phyloP scores from a whole-genome alignment of 169 alveolate genomes.

The Gregarina niphandrodes region DNA sequence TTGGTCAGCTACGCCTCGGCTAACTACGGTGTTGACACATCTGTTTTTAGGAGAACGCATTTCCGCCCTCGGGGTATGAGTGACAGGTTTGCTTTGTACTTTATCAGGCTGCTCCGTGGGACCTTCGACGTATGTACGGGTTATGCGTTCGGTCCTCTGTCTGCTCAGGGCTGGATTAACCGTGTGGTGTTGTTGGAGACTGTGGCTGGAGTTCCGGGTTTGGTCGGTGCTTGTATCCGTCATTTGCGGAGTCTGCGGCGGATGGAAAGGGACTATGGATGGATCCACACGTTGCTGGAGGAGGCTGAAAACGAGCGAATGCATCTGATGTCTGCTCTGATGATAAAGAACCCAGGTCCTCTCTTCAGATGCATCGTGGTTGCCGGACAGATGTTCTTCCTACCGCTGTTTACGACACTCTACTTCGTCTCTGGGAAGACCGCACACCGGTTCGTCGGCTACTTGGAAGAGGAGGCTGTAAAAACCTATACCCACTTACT shows the following conservation, averaged over 20 bases:
- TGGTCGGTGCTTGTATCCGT: conserved; percentile 35
- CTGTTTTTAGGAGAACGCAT: too few relatives aligned
- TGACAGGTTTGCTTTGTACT: too few relatives aligned
- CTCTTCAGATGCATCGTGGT: conserved; percentile 16
- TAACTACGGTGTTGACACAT: too few relatives aligned
- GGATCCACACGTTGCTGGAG: conserved; percentile 31
- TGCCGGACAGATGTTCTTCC: conserved; percentile 22
- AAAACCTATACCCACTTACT: conserved; percentile 27
- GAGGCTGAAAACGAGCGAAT: conserved; percentile 43
- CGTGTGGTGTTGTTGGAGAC: conserved; percentile 34
- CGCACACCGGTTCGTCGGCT: conserved; percentile 37
- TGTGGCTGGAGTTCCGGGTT: conserved; percentile 37
- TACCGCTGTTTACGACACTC: conserved; percentile 12
- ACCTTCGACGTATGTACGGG: conserved; percentile 19
- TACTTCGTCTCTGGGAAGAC: conserved; percentile 25
- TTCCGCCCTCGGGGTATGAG: too few relatives aligned
- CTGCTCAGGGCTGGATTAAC: conserved; percentile 26
- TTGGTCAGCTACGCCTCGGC: too few relatives aligned
- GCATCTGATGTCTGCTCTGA: conserved; percentile 26
- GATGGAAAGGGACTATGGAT: conserved; percentile 35
- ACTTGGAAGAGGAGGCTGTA: conserved; percentile 42
- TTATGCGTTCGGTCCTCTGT: conserved; percentile 8
- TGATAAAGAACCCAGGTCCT: conserved; percentile 12
- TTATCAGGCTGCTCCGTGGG: too few relatives aligned
- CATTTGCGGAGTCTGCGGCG: conserved; percentile 24